Percentiles rank a stretch among this genome's conserved stretches.
phyloP scores from a whole-genome alignment of 345 rosid genomes.

The Arabis hirsuta region DNA sequence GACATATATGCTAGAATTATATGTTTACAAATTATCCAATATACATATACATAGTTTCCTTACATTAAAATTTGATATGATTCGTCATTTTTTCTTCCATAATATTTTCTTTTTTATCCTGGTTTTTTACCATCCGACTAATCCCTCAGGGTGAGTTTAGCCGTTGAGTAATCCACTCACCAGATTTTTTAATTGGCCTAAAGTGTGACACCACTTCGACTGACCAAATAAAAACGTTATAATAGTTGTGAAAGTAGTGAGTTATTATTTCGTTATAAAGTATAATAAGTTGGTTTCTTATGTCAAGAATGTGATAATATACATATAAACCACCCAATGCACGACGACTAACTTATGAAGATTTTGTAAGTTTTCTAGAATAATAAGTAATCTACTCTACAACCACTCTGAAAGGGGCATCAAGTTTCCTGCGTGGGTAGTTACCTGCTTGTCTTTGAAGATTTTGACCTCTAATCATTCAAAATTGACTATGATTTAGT shows the following conservation, averaged over 20 bases:
- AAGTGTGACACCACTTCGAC: too few species aligned
- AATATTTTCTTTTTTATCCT: too few species aligned
- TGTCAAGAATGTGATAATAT: not conserved
- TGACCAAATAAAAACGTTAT: not conserved
- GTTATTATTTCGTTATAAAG: not conserved
- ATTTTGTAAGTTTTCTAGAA: constrained; percentile 23
- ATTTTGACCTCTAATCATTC: constrained; percentile 27
- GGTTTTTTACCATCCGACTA: too few species aligned
- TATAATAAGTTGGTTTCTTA: constrained; percentile 9
- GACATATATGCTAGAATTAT: constrained; percentile 16
- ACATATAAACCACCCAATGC: not conserved
- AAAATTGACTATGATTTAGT: constrained; percentile 5
- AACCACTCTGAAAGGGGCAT: constrained; percentile 37
- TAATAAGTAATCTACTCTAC: constrained; percentile 37
- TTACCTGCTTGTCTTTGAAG: constrained; percentile 34
- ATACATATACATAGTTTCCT: not conserved
- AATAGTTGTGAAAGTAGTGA: constrained; percentile 9
- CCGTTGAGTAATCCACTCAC: too few species aligned
- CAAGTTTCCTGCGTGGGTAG: constrained; percentile 37
- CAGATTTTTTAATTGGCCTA: too few species aligned
- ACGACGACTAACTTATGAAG: constrained; percentile 14
- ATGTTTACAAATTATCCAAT: not conserved
- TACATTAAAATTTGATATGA: not conserved
- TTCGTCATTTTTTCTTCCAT: constrained; percentile 5
- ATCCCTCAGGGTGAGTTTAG: too few species aligned